Conservation (phyloP, 768 basidiomycete species). For the Auricularia cornea region DNA sequence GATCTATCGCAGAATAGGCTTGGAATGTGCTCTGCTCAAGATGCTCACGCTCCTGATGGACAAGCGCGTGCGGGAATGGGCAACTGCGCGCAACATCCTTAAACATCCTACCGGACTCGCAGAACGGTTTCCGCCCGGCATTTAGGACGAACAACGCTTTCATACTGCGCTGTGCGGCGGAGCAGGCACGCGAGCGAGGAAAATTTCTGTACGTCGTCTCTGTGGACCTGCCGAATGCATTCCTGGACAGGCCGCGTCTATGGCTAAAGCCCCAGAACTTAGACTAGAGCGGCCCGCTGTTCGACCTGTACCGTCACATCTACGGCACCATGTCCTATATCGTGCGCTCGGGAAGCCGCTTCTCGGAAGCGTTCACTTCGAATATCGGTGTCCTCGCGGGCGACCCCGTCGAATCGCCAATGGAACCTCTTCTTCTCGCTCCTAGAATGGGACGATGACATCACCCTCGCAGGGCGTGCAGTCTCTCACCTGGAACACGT, state of each 20-base stretch:
- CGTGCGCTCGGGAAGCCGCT: not conserved
- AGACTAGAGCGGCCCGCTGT: conserved; percentile 12
- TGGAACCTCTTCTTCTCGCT: not conserved
- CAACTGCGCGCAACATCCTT: not conserved
- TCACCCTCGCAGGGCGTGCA: no score
- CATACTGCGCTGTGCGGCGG: conserved; percentile 14
- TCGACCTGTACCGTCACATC: conserved; percentile 9
- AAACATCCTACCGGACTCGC: conserved; percentile 20
- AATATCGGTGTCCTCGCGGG: not conserved
- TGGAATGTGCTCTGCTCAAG: conserved; percentile 23
- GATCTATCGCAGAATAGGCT: conserved; percentile 20
- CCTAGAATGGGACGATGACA: no score
- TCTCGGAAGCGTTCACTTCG: not conserved
- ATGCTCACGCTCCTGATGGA: conserved; percentile 19
- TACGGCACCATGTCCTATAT: conserved; percentile 7
- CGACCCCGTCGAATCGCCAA: not conserved
- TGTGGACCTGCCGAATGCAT: conserved; percentile 25
- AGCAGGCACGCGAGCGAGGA: conserved; percentile 6
- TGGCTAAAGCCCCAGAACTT: conserved; percentile 21
- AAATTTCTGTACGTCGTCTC: conserved; percentile 15
- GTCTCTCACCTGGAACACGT: no score
- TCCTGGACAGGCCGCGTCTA: conserved; percentile 24
- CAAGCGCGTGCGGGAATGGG: conserved; percentile 11
- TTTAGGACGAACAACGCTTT: conserved; percentile 23
- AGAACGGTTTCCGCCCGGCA: conserved; percentile 23